Base-by-base conservation (phyloP, 495 filamentous ascomycete species). In the Penicillium silybi region DNA sequence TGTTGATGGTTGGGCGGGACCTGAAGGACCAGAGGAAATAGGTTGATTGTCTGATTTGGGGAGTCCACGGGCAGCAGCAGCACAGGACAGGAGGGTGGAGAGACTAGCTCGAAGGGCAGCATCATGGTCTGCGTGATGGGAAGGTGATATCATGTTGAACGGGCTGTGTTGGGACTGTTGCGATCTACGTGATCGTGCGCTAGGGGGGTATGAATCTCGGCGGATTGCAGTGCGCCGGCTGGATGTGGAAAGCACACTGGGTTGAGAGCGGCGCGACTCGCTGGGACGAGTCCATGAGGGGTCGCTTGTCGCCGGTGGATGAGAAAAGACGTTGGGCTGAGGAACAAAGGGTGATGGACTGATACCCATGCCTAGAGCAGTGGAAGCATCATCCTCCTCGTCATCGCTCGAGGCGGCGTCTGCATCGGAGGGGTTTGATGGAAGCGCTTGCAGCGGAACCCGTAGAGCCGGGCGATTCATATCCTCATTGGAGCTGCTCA, bases 61-160 rank as follows among this genome's bases (percentile, higher is more conserved):
- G 4, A 93, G 74, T 19, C 88, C 85, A 19, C 93, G 81, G 2
- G 90, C 92, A 3, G 90, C 91, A 2, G 92, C 91, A 1, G 89
- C 93, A 63, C 88, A 92, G 38, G 90, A 95, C 4, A 98, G 81
- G n/a, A 98, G 81, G 3, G 93, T 98, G 6, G 91, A 95, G 4
- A 98, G 77, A 49, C 89, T 95, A 6, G 93, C 90, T 34, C 93
- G 85, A 1, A 98, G 81, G 0, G 92, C 93, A 20, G 90, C 92
- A 65, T 98, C 93, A 57, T 97, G 90, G 48, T 96, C 91, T 20
- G 88, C 83, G 54, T 87, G 85, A 61, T 89, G 82, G 3, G 85
- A 83, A 2, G 91, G 87, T 1, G 88, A 86, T 53, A 90, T 82
- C 61, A 86, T 79, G 61, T 76, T 79, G 61, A 76, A 80, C 11